These are phyloP conservation scores for Fusarium aywerte DNA, from an alignment of 2,329 filamentous ascomycete genomes.

Conservation along the genomic window DNA sequence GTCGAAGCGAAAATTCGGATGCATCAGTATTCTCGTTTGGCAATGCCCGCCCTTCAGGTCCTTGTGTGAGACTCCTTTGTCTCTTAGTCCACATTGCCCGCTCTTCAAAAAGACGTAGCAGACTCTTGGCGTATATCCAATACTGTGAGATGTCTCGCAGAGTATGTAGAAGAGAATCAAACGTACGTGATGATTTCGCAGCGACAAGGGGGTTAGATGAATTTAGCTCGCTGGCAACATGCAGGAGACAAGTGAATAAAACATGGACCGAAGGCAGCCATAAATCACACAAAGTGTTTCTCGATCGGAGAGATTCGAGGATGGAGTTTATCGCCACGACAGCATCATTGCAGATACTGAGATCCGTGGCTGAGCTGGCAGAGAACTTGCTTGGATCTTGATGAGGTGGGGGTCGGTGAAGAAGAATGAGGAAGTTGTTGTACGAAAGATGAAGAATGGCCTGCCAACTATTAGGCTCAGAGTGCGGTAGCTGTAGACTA, in stretches of 20 bases:
- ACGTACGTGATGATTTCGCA: slow-evolving; percentile 46
- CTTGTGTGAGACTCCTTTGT: neutral
- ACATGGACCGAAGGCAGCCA: slow-evolving; percentile 45
- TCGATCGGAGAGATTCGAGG: slow-evolving; percentile 46
- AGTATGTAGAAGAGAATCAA: slow-evolving; percentile 47
- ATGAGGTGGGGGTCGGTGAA: slow-evolving; percentile 48
- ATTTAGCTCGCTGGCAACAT: slow-evolving; percentile 45
- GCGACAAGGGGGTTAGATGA: slow-evolving; percentile 48
- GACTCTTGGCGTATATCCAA: slow-evolving; percentile 50
- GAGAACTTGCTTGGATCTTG: slow-evolving; percentile 18
- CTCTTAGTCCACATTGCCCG: slow-evolving; percentile 34
- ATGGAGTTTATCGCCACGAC: slow-evolving; percentile 45
- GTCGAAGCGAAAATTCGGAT: slow-evolving; percentile 37
- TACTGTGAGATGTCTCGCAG: slow-evolving; percentile 45
- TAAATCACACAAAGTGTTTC: slow-evolving; percentile 39
- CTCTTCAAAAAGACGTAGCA: slow-evolving; percentile 47
- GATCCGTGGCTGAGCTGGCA: slow-evolving; percentile 37
- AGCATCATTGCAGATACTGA: slow-evolving; percentile 49
- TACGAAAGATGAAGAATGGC: slow-evolving; percentile 51
- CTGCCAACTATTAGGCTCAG: slow-evolving; percentile 45
- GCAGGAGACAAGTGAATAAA: slow-evolving; percentile 49
- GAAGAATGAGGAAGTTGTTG: slow-evolving; percentile 51
- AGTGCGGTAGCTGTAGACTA: slow-evolving; percentile 39
- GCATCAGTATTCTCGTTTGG: slow-evolving; percentile 1
- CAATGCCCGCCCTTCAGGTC: slow-evolving; percentile 4